Conservation (phyloP, 768 basidiomycete genomes). For the Mycena maculata region DNA sequence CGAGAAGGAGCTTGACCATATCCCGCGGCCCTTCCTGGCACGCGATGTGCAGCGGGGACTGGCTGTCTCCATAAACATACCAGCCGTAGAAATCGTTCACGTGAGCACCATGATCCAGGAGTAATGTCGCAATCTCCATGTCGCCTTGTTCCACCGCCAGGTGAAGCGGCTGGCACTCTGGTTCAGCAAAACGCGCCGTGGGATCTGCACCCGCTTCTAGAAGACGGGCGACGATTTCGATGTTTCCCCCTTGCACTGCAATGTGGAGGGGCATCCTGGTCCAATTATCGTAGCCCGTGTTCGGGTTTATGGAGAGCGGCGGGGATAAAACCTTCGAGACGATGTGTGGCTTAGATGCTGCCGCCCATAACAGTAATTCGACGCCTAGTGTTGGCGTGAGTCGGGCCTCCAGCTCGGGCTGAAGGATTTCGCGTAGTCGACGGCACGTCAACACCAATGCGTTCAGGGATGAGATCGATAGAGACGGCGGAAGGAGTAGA, state of each 20-base stretch:
- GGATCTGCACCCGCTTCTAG: conserved; percentile 11
- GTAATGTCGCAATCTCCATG: conserved; percentile 13
- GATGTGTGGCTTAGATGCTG: conserved; percentile 13
- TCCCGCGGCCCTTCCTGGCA: background rate
- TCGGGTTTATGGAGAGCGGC: conserved; percentile 6
- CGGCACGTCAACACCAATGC: background rate
- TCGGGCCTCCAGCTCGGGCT: conserved; percentile 20
- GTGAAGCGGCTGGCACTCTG: conserved; percentile 10
- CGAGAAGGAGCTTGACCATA: background rate
- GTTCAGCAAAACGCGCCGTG: background rate
- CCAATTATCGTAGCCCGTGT: background rate
- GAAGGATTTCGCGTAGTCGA: conserved; percentile 16
- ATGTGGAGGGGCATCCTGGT: background rate
- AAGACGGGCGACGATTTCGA: background rate
- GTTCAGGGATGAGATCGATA: conserved; percentile 7
- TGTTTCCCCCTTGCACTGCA: background rate
- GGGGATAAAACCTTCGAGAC: conserved; percentile 11
- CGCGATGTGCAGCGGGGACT: background rate
- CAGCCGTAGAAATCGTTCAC: conserved; percentile 1
- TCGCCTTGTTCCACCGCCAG: background rate
- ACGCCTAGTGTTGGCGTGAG: conserved; percentile 2
- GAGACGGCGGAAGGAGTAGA: background rate
- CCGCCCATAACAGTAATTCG: background rate
- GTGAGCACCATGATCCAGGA: conserved; percentile 14
- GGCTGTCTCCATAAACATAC: background rate